Base-by-base conservation (phyloP, 2,329 filamentous ascomycete species). In the Endocalyx cinctus region DNA sequence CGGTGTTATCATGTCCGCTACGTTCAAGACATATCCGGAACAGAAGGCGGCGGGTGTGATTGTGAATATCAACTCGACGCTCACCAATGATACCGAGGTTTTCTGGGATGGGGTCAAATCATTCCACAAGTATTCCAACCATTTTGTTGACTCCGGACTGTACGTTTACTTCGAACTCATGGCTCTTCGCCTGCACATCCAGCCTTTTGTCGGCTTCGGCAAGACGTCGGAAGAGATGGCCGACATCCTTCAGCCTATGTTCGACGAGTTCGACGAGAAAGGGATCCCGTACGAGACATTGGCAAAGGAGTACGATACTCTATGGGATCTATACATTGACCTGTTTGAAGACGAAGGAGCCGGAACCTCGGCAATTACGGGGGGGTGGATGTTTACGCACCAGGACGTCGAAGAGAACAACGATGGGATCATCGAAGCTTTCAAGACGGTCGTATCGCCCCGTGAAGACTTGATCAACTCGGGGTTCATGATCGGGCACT, bases 1-100 rank as follows among this genome's bases (percentile, higher is more conserved):
- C 41, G 74, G 62, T 2, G 58, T 77, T 2, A 67, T 77, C 7
- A 55, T 64, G 15, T 71, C 69, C 4, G 62, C 74, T 43, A 76
- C 72, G 1, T 54, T 70, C 38, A 76, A 73, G 50, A 68, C 69
- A 1, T 66, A 74, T 45, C 54, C 61, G 0, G 72, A 73, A 29
- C 56, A 45, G 51, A 55, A 55, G 1, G 58, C 57, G 1, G 56
- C 66, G 1, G 73, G 67, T 6, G 57, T 66, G 45, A 37, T 63
- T 10, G 41, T 66, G 31, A 57, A 55, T 34, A 59, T 66, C 47
- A 64, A 60, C 41, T 46, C 49, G 6, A 51, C 54, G 2, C 50
- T 52, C 14, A 61, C 61, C 29, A 52, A 47, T 14, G 50, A 63
- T 25, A 55, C 65, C 15, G 55, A 56, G 3, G 39, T 63, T 2